Evolutionary conservation across 768 basidiomycete species (phyloP).

Genomic region (Amylocystis lapponica): DNA sequence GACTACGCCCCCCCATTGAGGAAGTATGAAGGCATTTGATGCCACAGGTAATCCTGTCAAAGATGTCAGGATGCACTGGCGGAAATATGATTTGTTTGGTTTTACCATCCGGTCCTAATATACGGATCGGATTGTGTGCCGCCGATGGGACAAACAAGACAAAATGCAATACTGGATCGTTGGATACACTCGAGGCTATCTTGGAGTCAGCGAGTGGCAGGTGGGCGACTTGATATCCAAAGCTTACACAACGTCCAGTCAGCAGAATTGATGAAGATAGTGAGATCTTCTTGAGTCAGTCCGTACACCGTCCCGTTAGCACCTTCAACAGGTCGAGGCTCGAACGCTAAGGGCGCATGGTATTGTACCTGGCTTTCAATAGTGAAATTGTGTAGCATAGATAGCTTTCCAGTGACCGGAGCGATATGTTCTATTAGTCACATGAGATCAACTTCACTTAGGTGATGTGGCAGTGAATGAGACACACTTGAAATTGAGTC

Average conservation of each 20-base stretch:
- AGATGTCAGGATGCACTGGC: background rate
- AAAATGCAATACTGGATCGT: slow-evolving; percentile 92
- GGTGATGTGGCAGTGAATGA: background rate
- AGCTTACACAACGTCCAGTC: slow-evolving; percentile 86
- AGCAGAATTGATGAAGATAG: slow-evolving; percentile 92
- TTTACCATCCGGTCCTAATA: slow-evolving; percentile 48
- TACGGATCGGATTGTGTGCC: slow-evolving; percentile 60
- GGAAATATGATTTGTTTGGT: background rate
- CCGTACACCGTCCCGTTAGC: slow-evolving; percentile 40
- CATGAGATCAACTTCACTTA: slow-evolving; percentile 1
- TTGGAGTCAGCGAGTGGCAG: background rate
- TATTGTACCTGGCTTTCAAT: slow-evolving; percentile 93
- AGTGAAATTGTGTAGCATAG: slow-evolving; percentile 79
- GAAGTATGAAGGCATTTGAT: slow-evolving; percentile 76
- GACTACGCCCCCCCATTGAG: slow-evolving; percentile 91
- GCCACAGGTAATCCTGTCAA: slow-evolving; percentile 40
- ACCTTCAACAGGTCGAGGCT: slow-evolving; percentile 37
- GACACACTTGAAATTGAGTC: slow-evolving; percentile 55
- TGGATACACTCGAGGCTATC: slow-evolving; percentile 85
- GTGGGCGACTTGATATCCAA: background rate
- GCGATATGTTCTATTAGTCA: slow-evolving; percentile 57
- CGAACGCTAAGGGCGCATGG: slow-evolving; percentile 84
- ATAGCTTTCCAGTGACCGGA: slow-evolving; percentile 57
- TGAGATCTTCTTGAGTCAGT: slow-evolving; percentile 76
- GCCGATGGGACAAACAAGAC: slow-evolving; percentile 80